These are phyloP conservation scores for Wickerhamiella brachini DNA, from an alignment of 805 yeast species.

Conservation along the genomic window DNA sequence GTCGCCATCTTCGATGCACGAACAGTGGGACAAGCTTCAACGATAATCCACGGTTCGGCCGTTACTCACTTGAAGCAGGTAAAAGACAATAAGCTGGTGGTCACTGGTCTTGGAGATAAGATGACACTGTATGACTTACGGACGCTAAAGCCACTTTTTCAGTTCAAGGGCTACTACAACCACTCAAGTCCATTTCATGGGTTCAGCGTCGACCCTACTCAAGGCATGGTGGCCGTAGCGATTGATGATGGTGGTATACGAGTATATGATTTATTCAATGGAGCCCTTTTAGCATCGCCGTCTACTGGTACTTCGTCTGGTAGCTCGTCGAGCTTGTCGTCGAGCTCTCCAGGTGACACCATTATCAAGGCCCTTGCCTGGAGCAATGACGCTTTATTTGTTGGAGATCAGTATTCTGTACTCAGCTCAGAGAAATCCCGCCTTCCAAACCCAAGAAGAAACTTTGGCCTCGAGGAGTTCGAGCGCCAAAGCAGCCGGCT, in stretches of 20 bases:
- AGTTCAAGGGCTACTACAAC: slow-evolving; percentile 10
- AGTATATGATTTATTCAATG: slow-evolving; percentile 5
- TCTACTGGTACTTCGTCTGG: too few relatives aligned
- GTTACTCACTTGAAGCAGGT: slow-evolving; percentile 7
- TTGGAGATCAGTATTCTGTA: background rate
- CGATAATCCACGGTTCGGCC: background rate
- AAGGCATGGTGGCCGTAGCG: slow-evolving; percentile 7
- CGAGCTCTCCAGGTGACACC: background rate
- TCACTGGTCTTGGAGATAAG: slow-evolving; percentile 11
- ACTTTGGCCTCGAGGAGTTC: background rate
- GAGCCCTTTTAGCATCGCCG: background rate
- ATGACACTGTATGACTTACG: slow-evolving; percentile 13
- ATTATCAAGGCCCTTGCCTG: background rate
- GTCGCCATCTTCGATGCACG: background rate
- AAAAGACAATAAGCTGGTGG: background rate
- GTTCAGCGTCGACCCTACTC: slow-evolving; percentile 5
- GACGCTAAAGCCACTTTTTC: background rate
- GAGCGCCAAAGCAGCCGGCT: background rate
- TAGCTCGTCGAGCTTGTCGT: too few relatives aligned
- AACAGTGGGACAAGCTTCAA: background rate
- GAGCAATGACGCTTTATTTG: background rate
- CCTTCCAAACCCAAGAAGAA: background rate
- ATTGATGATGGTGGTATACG: slow-evolving; percentile 8
- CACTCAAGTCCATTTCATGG: slow-evolving; percentile 10
- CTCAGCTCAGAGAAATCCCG: background rate